Evolutionary conservation across 306 rosid species (phyloP).

Genomic region (Cicer chorassanicum): DNA sequence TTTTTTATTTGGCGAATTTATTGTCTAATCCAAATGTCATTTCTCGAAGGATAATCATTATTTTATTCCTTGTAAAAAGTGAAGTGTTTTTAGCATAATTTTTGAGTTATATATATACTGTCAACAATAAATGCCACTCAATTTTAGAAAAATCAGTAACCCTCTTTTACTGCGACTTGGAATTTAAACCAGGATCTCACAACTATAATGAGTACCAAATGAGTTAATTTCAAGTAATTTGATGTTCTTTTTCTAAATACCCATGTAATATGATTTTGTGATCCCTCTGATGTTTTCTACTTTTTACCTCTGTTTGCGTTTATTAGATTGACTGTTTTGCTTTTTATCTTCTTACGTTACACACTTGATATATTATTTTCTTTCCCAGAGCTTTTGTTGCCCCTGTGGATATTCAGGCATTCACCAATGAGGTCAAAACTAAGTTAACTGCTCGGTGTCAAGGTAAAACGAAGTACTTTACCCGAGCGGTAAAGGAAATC

Average conservation of each 20-base stretch:
- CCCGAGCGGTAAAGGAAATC: conserved; percentile 84
- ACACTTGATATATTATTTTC: conserved; percentile 35
- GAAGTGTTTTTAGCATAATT: background rate
- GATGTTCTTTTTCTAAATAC: conserved; percentile 1
- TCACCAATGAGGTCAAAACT: conserved; percentile 68
- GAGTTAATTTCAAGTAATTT: conserved; percentile 19
- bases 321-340: conserved; percentile 22
- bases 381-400: conserved; percentile 87
- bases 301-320: conserved; percentile 26
- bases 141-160: background rate
- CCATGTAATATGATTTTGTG: conserved; percentile 33
- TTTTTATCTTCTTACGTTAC: conserved; percentile 39
- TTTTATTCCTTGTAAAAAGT: conserved; percentile 26
- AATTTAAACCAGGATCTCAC: background rate
- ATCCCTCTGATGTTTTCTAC: conserved; percentile 26
- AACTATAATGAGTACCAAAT: conserved; percentile 14
- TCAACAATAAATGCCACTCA: background rate
- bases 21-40: conserved; percentile 3
- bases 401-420: conserved; percentile 83
- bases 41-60: background rate
- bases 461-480: conserved; percentile 69
- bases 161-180: background rate
- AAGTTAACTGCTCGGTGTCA: conserved; percentile 72
- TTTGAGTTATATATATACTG: conserved; percentile 6
- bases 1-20: background rate